A percentile compares a stretch with the other conserved stretches of the same genome.
Evolutionary conservation across 2,329 filamentous ascomycete species (phyloP).

Genomic region (Fusarium verticillioides): DNA sequence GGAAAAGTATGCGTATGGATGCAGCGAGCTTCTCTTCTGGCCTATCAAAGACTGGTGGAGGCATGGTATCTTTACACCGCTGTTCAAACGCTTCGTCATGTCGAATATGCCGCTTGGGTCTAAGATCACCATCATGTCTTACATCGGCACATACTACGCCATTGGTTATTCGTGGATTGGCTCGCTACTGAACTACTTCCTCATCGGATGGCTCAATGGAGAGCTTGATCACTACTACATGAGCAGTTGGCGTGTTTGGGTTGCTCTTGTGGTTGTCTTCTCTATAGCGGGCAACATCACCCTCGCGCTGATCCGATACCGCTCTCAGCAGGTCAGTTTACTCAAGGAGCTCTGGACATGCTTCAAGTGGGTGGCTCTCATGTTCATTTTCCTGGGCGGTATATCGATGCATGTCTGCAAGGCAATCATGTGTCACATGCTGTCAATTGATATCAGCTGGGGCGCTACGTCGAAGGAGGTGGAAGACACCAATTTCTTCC

Average conservation of each 20-base stretch:
- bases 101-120: not conserved
- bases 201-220: constrained; percentile 75
- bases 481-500: not conserved
- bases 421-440: constrained; percentile 36
- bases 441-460: constrained; percentile 41
- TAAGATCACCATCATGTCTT: constrained; percentile 41
- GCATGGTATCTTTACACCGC: not conserved
- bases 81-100: not conserved
- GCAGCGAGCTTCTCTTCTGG: constrained; percentile 76
- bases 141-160: constrained; percentile 63
- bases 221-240: constrained; percentile 74
- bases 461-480: not conserved
- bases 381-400: constrained; percentile 41
- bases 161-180: constrained; percentile 63
- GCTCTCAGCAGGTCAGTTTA: not conserved
- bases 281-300: constrained; percentile 26
- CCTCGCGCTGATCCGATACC: constrained; percentile 26
- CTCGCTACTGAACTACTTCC: constrained; percentile 76
- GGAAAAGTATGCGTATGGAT: constrained; percentile 79
- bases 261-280: constrained; percentile 51
- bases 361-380: constrained; percentile 37
- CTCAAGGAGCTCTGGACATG: constrained; percentile 32
- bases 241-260: constrained; percentile 71
- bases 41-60: constrained; percentile 56
- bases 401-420: constrained; percentile 41